phyloP scores from a whole-genome alignment of 371 early-diverging fungal species.

The Furculomyces boomerangus region DNA sequence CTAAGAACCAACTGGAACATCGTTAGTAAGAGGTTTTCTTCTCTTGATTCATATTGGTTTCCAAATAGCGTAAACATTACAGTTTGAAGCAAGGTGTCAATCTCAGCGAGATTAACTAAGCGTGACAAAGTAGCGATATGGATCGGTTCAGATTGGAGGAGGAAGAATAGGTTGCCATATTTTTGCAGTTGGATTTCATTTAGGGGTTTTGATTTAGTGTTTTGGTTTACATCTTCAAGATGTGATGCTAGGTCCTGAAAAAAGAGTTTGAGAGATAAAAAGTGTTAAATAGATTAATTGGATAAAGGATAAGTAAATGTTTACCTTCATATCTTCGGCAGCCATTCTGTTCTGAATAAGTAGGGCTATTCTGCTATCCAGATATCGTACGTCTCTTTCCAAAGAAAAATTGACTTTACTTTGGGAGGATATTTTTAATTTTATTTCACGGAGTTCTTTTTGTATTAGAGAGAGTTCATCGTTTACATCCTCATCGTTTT shows the following conservation, averaged over 20 bases:
- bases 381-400: conserved; percentile 82
- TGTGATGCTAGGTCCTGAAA: conserved; percentile 23
- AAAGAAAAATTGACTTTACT: conserved; percentile 89
- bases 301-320: conserved; percentile 4
- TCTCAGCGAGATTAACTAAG: conserved; percentile 67
- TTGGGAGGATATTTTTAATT: conserved; percentile 74
- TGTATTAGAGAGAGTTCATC: conserved; percentile 77
- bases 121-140: conserved; percentile 75
- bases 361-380: conserved; percentile 83
- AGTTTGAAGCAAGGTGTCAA: conserved; percentile 81
- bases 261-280: background rate
- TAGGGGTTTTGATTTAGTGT: conserved; percentile 45
- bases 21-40: conserved; percentile 82
- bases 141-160: conserved; percentile 81
- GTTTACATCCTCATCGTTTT: conserved; percentile 81
- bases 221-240: conserved; percentile 33
- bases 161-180: conserved; percentile 85
- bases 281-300: too few relatives aligned
- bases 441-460: conserved; percentile 64
- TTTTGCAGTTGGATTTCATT: conserved; percentile 72
- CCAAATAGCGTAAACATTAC: conserved; percentile 94
- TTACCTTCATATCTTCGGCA: conserved; percentile 22
- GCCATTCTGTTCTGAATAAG: conserved; percentile 90
- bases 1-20: conserved; percentile 91
- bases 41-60: conserved; percentile 88